These are phyloP conservation scores for Grosmannia huntii DNA, from an alignment of 2,329 filamentous ascomycete species.

Conservation along the genomic window DNA sequence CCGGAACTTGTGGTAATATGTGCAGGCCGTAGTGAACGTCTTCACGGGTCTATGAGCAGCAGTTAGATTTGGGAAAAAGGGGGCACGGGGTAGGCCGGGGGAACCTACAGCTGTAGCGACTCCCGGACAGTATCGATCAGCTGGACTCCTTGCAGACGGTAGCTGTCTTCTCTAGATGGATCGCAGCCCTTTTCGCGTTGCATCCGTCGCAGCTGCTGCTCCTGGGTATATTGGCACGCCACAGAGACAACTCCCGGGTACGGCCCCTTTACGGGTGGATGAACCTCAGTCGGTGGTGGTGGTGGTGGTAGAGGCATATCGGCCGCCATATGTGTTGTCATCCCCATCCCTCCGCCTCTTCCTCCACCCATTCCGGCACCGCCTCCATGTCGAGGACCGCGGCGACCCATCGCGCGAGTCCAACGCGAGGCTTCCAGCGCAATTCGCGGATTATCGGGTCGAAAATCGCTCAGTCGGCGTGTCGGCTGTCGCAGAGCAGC, in stretches of 20 bases:
- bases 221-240: slow-evolving; percentile 62
- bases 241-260: slow-evolving; percentile 34
- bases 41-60: slow-evolving; percentile 54
- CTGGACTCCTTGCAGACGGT: slow-evolving; percentile 73
- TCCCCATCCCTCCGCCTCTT: background rate
- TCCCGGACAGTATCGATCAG: slow-evolving; percentile 79
- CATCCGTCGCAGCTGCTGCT: slow-evolving; percentile 64
- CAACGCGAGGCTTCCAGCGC: background rate
- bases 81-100: background rate
- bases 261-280: slow-evolving; percentile 11
- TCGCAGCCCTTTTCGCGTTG: slow-evolving; percentile 58
- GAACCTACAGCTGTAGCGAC: slow-evolving; percentile 62
- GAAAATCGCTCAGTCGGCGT: background rate
- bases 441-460: background rate
- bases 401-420: slow-evolving; percentile 8
- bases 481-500: background rate
- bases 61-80: background rate
- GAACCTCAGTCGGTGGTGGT: slow-evolving; percentile 2
- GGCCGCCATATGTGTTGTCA: background rate
- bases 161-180: slow-evolving; percentile 64
- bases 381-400: slow-evolving; percentile 7
- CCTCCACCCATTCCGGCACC: background rate
- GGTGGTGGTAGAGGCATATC: background rate
- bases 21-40: slow-evolving; percentile 82
- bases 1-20: slow-evolving; percentile 90